Percentiles rank a stretch among this genome's conserved stretches.
Conservation (phyloP, 768 basidiomycete genomes). For the Tremella fuciformis region DNA sequence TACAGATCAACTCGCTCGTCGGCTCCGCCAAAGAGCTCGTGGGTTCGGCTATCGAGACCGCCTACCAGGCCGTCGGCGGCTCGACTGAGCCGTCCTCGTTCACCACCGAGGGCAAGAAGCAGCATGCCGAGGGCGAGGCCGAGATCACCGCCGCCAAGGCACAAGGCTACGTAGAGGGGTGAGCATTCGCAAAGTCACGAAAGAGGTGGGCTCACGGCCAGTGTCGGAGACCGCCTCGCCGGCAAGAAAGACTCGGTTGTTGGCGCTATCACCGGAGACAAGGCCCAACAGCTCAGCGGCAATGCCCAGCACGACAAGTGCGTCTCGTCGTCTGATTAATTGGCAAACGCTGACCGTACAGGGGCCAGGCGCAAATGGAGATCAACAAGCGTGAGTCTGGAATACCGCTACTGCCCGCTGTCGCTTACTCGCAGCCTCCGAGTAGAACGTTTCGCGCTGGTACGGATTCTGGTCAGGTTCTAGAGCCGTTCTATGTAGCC, state of each 20-base stretch:
- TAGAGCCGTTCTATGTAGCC: too few relatives aligned
- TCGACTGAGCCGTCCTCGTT: constrained; percentile 45
- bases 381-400: constrained; percentile 26
- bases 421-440: too few relatives aligned
- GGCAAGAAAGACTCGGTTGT: constrained; percentile 51
- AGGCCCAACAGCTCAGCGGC: constrained; percentile 44
- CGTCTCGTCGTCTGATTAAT: not conserved
- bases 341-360: too few relatives aligned
- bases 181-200: constrained; percentile 10
- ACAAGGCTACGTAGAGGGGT: constrained; percentile 50
- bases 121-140: constrained; percentile 49
- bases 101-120: constrained; percentile 48
- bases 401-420: too few relatives aligned
- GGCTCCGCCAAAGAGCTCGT: constrained; percentile 48
- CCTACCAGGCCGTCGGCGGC: constrained; percentile 46
- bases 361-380: constrained; percentile 33
- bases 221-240: constrained; percentile 44
- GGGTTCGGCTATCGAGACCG: constrained; percentile 38
- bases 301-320: constrained; percentile 43
- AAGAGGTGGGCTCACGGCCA: constrained; percentile 10
- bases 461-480: not conserved
- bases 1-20: constrained; percentile 49
- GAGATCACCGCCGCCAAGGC: constrained; percentile 51
- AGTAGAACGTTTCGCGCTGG: too few relatives aligned
- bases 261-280: constrained; percentile 50